Evolutionary conservation across 495 filamentous ascomycete species (phyloP).

Genomic region (Jackrogersella multiformis): DNA sequence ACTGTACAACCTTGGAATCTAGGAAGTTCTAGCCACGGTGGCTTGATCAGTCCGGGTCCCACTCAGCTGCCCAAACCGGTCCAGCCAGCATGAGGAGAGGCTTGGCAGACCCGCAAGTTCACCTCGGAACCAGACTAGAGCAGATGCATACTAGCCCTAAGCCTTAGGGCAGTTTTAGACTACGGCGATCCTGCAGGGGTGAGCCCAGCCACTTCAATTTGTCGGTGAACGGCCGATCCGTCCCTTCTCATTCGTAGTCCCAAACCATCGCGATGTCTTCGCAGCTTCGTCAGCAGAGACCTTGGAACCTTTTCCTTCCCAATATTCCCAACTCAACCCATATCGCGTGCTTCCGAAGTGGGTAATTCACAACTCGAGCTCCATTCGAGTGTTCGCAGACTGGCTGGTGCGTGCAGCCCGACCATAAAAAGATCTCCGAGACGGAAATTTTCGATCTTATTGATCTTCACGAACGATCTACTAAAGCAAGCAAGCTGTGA

Average conservation of each 20-base stretch:
- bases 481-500: constrained; percentile 27
- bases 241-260: constrained; percentile 40
- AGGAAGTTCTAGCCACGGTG: constrained; percentile 44
- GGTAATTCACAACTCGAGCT: constrained; percentile 1
- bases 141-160: constrained; percentile 29
- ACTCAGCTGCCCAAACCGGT: constrained; percentile 11
- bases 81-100: not conserved
- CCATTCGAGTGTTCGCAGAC: constrained; percentile 22
- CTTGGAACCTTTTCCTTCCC: not conserved
- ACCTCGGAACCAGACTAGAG: constrained; percentile 35
- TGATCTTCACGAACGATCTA: constrained; percentile 31
- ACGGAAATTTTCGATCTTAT: constrained; percentile 10
- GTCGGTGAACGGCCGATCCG: constrained; percentile 45
- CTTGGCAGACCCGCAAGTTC: constrained; percentile 26
- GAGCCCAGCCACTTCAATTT: constrained; percentile 48
- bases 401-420: constrained; percentile 32
- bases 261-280: constrained; percentile 22
- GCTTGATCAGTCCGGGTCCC: constrained; percentile 25
- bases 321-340: not conserved
- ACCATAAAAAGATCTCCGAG: constrained; percentile 21
- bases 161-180: constrained; percentile 26
- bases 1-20: too few species aligned
- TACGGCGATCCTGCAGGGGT: constrained; percentile 32
- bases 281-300: constrained; percentile 21
- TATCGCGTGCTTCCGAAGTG: constrained; percentile 17